These are phyloP conservation scores for Hawksworthiomyces lignivorus DNA, from an alignment of 2,329 filamentous ascomycete species.

Conservation along the genomic window DNA sequence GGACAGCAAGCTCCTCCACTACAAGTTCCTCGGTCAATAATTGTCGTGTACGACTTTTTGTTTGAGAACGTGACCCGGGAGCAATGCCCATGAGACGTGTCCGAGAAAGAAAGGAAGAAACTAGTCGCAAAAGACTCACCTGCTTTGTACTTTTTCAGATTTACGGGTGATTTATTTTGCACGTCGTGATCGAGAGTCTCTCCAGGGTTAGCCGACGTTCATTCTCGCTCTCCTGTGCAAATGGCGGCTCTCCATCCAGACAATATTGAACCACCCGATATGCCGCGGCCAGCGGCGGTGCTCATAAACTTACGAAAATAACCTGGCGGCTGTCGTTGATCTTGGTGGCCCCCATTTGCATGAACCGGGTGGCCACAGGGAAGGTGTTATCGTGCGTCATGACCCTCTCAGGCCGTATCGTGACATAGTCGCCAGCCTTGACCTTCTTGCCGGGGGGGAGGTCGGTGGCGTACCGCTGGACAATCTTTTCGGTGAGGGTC, in stretches of 20 bases:
- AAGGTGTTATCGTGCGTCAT: constrained; percentile 68
- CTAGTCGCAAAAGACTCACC: too few species aligned
- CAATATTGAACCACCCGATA: too few species aligned
- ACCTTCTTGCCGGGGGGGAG: constrained; percentile 69
- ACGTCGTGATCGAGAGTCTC: constrained; percentile 84
- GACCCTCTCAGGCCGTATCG: constrained; percentile 60
- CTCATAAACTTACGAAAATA: too few species aligned
- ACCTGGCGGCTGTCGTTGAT: constrained; percentile 66
- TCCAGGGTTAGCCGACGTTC: too few species aligned
- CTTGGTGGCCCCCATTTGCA: constrained; percentile 70
- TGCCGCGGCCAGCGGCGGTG: too few species aligned
- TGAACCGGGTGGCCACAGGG: constrained; percentile 59
- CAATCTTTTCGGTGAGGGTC: constrained; percentile 87
- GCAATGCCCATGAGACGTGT: too few species aligned
- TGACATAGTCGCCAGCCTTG: constrained; percentile 75
- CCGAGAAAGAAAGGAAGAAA: too few species aligned
- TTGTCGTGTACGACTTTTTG: too few species aligned
- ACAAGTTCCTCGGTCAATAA: too few species aligned
- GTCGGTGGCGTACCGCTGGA: constrained; percentile 73
- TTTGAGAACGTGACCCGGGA: too few species aligned
- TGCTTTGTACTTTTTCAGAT: constrained; percentile 84
- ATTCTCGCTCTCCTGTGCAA: too few species aligned
- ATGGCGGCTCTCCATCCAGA: too few species aligned
- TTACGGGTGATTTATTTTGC: constrained; percentile 70
- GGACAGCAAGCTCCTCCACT: constrained; percentile 72